Evolutionary conservation across 257 asterid genomes (phyloP).

Genomic region (Coffea canephora): DNA sequence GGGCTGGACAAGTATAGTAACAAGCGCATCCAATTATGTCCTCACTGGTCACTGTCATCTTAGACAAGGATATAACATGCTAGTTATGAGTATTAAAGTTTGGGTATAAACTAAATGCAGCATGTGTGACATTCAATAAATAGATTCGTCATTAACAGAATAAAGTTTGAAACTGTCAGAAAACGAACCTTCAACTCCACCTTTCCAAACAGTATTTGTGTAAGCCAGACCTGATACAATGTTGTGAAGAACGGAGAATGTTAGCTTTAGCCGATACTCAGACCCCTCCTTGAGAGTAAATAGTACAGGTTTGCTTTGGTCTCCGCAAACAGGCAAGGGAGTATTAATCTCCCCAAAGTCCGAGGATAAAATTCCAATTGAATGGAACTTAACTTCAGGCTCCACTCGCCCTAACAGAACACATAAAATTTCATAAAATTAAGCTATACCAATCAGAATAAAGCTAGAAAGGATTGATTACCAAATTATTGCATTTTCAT

Average conservation of each 20-base stretch:
- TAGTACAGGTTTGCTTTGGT: conserved; percentile 38
- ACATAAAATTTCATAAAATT: conserved; percentile 10
- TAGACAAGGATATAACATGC: neutral
- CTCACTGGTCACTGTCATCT: neutral
- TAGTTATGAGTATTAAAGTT: neutral
- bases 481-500: too few relatives aligned
- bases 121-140: neutral
- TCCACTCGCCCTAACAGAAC: conserved; percentile 53
- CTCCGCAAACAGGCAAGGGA: conserved; percentile 55
- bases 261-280: conserved; percentile 57
- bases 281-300: conserved; percentile 68
- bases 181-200: conserved; percentile 58
- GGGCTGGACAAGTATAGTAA: neutral
- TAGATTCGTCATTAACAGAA: neutral
- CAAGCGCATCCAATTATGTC: neutral
- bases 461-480: neutral
- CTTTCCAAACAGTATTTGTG: conserved; percentile 70
- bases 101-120: neutral
- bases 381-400: conserved; percentile 69
- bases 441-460: neutral
- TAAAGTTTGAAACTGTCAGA: conserved; percentile 4
- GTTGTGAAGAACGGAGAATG: conserved; percentile 75
- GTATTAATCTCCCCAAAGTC: conserved; percentile 64
- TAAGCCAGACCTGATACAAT: conserved; percentile 74
- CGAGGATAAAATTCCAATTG: conserved; percentile 59